Conservation (phyloP, 495 filamentous ascomycete species). For the Cladorrhinum samala region DNA sequence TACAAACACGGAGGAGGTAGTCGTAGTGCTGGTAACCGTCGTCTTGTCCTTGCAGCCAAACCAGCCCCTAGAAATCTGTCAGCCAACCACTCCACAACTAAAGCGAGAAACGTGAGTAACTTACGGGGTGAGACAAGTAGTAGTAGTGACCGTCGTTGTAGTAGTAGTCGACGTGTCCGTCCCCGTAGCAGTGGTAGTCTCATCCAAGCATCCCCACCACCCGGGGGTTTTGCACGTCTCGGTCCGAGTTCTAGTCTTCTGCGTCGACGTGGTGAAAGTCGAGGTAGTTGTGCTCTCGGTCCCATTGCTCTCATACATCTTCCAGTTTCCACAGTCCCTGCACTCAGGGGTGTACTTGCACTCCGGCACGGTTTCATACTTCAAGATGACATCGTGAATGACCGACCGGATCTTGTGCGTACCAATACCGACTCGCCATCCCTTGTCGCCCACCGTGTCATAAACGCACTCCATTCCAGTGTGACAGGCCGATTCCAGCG, state of each 20-base stretch:
- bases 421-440: conserved; percentile 79
- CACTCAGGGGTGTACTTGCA: conserved; percentile 71
- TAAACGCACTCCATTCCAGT: conserved; percentile 82
- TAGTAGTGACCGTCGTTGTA: conserved; percentile 40
- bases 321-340: conserved; percentile 87
- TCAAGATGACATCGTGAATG: conserved; percentile 76
- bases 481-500: conserved; percentile 86
- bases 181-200: conserved; percentile 47
- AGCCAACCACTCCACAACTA: conserved; percentile 50
- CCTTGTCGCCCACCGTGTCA: conserved; percentile 82
- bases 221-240: conserved; percentile 86
- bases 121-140: conserved; percentile 52
- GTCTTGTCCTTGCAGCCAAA: conserved; percentile 56
- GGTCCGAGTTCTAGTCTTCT: conserved; percentile 63
- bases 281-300: conserved; percentile 67
- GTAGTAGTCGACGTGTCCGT: conserved; percentile 40
- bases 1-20: conserved; percentile 17
- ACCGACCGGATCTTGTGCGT: conserved; percentile 82
- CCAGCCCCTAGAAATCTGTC: conserved; percentile 52
- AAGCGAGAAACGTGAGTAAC: conserved; percentile 23
- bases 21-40: conserved; percentile 21
- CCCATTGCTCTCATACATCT: conserved; percentile 85
- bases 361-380: conserved; percentile 69
- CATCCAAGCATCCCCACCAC: conserved; percentile 69
- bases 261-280: conserved; percentile 46